Percentiles rank a stretch among this genome's conserved stretches.
Conservation (phyloP, 768 basidiomycete species). For the Leccinum ochraceum region DNA sequence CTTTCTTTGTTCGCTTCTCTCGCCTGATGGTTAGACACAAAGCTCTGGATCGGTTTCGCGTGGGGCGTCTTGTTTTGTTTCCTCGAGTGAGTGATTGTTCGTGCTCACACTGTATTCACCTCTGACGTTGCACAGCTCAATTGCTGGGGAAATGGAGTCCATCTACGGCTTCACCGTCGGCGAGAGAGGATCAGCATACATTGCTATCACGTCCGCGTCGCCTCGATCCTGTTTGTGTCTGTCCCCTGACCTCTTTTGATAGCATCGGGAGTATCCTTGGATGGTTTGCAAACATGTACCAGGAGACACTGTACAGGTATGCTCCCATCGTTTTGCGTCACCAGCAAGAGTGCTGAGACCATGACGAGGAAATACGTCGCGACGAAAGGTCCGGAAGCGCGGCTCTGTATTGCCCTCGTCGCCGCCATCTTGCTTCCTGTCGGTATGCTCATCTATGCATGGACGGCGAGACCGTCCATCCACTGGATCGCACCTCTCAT, state of each 20-base stretch:
- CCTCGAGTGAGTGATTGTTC: constrained; percentile 47
- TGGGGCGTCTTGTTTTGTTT: constrained; percentile 79
- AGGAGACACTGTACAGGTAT: constrained; percentile 53
- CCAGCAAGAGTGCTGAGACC: constrained; percentile 3
- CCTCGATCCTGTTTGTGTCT: neutral
- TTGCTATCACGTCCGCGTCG: constrained; percentile 51
- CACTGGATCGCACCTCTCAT: constrained; percentile 54
- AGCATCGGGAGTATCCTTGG: constrained; percentile 61
- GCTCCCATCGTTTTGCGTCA: constrained; percentile 13
- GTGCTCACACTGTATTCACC: neutral
- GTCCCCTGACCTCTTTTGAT: constrained; percentile 2
- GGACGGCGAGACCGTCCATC: constrained; percentile 55
- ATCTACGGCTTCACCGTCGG: constrained; percentile 63
- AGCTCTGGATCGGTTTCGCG: constrained; percentile 73
- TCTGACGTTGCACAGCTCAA: constrained; percentile 42
- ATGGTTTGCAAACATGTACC: constrained; percentile 45
- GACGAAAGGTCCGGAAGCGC: constrained; percentile 52
- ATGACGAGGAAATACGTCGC: constrained; percentile 30
- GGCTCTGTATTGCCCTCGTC: constrained; percentile 57
- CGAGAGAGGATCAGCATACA: constrained; percentile 59
- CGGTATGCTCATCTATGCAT: constrained; percentile 75
- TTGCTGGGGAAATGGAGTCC: constrained; percentile 53
- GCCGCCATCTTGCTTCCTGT: constrained; percentile 54
- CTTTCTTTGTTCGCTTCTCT: neutral
- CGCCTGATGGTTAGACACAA: constrained; percentile 8